Base-by-base conservation (phyloP, 1,284 basidiomycete species). In the Limonomyces culmigenus region DNA sequence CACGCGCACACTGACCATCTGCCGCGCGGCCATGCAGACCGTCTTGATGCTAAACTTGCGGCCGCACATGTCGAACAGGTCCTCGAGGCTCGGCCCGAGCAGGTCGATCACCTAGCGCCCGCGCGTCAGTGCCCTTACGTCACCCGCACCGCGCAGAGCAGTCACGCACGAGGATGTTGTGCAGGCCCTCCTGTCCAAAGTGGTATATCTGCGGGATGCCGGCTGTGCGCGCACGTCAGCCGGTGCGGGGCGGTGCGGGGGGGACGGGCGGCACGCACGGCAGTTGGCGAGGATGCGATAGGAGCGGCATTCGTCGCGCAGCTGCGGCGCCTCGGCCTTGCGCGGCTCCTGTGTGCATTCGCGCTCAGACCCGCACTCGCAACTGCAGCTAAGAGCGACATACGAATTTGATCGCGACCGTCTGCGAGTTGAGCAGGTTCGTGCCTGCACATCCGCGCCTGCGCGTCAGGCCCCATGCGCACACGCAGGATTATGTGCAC, bases 361-460 rank as follows among this genome's bases (percentile, higher is more conserved):
- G 33, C 17, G 17, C 6, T 15, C 25, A n/a, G 10, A 8, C 25
- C 25, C n/a, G 10, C 25, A 27, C 10, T 8, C 25, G 25, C 19
- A 27, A 29, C 17, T 29, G 11, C 23, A 39, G 34, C 32, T 33
- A 35, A 23, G 23, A 16, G 32, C 23, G 23, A 73, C 85, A 56
- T 52, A 91, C 89, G 69, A 96, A 96, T 66, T 96, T 96, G 74
- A 96, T 95, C 42, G 91, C 91, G 37, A 95, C 88, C 3, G 87
- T 89, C 63, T 92, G 87, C 21, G 81, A 86, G 65, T 95, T 95
- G 56, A 95, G 72, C 31, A 95, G 64, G 55, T 97, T 95, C 32
- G 87, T 91, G 37, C 91, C 87, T 91, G 51, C 42, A 32, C 39
- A 38, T 38, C 37, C 29, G 40, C n/a, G n/a, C 17, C 38, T 42